phyloP scores from a whole-genome alignment of 202 grass and related monocot species.

The Setaria italica region DNA sequence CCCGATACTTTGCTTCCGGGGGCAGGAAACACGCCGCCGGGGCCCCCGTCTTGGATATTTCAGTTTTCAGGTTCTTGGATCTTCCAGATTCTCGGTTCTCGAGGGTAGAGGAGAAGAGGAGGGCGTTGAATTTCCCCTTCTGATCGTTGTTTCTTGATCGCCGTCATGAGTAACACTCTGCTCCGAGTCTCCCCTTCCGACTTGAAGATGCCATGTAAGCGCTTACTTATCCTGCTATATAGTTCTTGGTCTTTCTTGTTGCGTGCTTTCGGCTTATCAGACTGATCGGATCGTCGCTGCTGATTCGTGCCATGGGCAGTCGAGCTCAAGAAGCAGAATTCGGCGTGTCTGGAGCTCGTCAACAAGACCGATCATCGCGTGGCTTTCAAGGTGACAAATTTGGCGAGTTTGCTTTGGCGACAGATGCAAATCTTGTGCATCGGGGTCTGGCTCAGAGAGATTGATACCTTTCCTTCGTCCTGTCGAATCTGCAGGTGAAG shows the following conservation, averaged over 20 bases:
- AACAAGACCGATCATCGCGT: conserved; percentile 84
- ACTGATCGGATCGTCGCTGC: conserved; percentile 43
- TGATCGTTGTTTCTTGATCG: conserved; percentile 18
- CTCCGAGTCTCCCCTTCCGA: conserved; percentile 90
- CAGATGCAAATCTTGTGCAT: conserved; percentile 12
- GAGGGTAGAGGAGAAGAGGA: background rate
- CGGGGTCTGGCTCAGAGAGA: background rate
- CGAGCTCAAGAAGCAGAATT: conserved; percentile 73
- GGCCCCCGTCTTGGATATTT: conserved; percentile 31
- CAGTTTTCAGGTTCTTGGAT: conserved; percentile 37
- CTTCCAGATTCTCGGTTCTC: background rate
- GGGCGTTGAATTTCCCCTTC: background rate
- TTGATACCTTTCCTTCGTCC: background rate
- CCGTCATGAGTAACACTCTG: conserved; percentile 84
- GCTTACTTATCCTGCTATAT: background rate
- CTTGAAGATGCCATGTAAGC: conserved; percentile 92
- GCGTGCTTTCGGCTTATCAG: background rate
- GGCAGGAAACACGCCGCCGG: conserved; percentile 36
- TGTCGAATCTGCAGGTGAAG: conserved; percentile 69
- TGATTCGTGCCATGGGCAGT: conserved; percentile 51
- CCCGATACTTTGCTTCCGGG: conserved; percentile 47
- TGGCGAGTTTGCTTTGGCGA: background rate
- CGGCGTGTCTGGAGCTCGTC: conserved; percentile 72
- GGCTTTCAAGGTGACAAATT: conserved; percentile 78
- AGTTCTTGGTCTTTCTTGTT: conserved; percentile 41